Evolutionary conservation across 2,329 filamentous ascomycete genomes (phyloP).

Genomic region (Neonectria faginata): DNA sequence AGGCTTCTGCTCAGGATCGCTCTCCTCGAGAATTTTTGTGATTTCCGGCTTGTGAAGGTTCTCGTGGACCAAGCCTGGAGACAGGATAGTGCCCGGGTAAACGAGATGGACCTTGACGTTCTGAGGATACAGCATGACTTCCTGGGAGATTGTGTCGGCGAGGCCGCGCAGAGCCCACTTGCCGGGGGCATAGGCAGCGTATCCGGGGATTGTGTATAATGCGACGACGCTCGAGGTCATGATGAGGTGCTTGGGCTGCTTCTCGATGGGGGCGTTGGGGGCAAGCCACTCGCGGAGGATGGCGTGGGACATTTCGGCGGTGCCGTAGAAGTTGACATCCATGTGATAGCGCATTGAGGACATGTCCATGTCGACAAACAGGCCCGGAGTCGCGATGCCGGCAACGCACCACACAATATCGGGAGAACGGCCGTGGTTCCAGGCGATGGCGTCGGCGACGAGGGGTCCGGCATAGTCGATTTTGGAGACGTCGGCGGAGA

Average conservation of each 20-base stretch:
- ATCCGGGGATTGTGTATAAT: conserved; percentile 83
- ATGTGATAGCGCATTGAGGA: conserved; percentile 79
- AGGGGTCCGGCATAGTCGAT: conserved; percentile 77
- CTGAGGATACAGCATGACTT: conserved; percentile 87
- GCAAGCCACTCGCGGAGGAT: conserved; percentile 80
- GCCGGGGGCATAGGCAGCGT: conserved; percentile 83
- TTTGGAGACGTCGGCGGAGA: conserved; percentile 83
- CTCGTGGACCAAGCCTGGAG: conserved; percentile 80
- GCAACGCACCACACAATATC: conserved; percentile 95
- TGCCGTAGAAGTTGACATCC: conserved; percentile 93
- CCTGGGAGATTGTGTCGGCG: conserved; percentile 84
- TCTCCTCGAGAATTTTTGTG: conserved; percentile 82
- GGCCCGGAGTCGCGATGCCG: conserved; percentile 77
- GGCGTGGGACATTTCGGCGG: conserved; percentile 86
- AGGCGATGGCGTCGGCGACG: conserved; percentile 76
- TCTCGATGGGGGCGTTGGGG: conserved; percentile 56
- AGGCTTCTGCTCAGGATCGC: conserved; percentile 83
- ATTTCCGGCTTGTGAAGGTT: conserved; percentile 83
- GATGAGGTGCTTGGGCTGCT: conserved; percentile 79
- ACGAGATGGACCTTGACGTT: conserved; percentile 85
- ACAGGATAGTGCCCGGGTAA: conserved; percentile 85
- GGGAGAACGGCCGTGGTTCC: conserved; percentile 80
- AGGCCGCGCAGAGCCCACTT: conserved; percentile 89
- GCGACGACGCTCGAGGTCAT: conserved; percentile 85
- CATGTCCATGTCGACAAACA: conserved; percentile 81